phyloP scores from a whole-genome alignment of 2,329 filamentous ascomycete species.

The Talaromyces atroroseus region DNA sequence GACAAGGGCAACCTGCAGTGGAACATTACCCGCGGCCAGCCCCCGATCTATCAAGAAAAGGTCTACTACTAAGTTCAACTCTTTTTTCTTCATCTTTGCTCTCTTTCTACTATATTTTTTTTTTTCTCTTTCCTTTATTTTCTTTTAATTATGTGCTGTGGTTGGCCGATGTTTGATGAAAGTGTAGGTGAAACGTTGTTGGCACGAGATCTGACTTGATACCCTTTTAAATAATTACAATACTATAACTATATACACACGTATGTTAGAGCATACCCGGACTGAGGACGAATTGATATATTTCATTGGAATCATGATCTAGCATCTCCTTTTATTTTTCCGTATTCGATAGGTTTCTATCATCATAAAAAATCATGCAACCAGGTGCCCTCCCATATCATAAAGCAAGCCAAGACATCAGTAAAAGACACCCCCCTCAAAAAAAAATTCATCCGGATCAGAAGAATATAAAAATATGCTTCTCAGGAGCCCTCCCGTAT shows the following conservation, averaged over 20 bases:
- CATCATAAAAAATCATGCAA: background rate
- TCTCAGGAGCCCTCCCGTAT: background rate
- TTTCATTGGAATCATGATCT: too few relatives aligned
- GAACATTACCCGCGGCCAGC: constrained; percentile 51
- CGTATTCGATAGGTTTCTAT: too few relatives aligned
- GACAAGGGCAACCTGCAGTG: constrained; percentile 64
- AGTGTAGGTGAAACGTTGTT: background rate
- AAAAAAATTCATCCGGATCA: background rate
- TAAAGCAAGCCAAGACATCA: too few relatives aligned
- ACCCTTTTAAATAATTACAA: constrained; percentile 1
- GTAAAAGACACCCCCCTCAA: too few relatives aligned
- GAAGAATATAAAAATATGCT: background rate
- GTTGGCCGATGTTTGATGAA: background rate
- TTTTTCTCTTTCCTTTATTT: background rate
- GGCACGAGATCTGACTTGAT: constrained; percentile 8
- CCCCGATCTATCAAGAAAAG: constrained; percentile 57
- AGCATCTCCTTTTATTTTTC: too few relatives aligned
- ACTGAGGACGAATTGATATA: background rate
- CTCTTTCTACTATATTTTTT: background rate
- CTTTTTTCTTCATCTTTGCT: too few relatives aligned
- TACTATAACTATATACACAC: background rate
- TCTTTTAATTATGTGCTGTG: background rate
- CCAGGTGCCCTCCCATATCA: background rate
- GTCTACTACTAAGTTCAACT: constrained; percentile 50
- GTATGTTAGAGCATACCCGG: too few relatives aligned